phyloP scores from a whole-genome alignment of 2,329 filamentous ascomycete genomes.

The Exophiala calicioides region DNA sequence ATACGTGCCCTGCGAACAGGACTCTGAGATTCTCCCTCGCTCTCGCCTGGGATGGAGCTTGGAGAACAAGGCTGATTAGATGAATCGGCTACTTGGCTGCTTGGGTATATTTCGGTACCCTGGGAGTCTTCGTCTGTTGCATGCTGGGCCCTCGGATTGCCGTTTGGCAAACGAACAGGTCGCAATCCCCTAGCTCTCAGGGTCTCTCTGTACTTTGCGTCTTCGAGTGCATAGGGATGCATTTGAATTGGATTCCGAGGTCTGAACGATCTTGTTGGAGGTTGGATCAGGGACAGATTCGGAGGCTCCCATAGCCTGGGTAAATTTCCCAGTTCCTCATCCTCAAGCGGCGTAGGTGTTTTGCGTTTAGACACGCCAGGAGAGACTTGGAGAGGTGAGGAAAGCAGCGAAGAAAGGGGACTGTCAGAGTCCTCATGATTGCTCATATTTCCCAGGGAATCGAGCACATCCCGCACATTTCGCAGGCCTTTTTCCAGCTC shows the following conservation, averaged over 20 bases:
- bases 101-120: slow-evolving; percentile 23
- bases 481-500: slow-evolving; percentile 22
- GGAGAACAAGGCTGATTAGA: slow-evolving; percentile 14
- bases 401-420: slow-evolving; percentile 26
- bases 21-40: slow-evolving; percentile 38
- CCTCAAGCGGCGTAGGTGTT: too few relatives aligned
- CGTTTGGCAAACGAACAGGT: slow-evolving; percentile 40
- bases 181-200: slow-evolving; percentile 46
- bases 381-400: slow-evolving; percentile 14
- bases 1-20: slow-evolving; percentile 26
- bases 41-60: slow-evolving; percentile 36
- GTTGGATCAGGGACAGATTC: too few relatives aligned
- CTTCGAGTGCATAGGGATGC: slow-evolving; percentile 50
- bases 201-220: slow-evolving; percentile 45
- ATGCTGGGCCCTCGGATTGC: slow-evolving; percentile 6
- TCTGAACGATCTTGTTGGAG: slow-evolving; percentile 34
- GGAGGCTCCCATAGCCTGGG: not conserved
- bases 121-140: slow-evolving; percentile 19
- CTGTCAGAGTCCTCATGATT: slow-evolving; percentile 21
- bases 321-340: not conserved
- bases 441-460: not conserved
- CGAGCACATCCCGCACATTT: slow-evolving; percentile 19
- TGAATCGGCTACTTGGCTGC: slow-evolving; percentile 13
- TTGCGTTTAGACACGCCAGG: slow-evolving; percentile 1
- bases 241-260: slow-evolving; percentile 51